Evolutionary conservation across 345 rosid species (phyloP).

Genomic region (Balakata baccata): DNA sequence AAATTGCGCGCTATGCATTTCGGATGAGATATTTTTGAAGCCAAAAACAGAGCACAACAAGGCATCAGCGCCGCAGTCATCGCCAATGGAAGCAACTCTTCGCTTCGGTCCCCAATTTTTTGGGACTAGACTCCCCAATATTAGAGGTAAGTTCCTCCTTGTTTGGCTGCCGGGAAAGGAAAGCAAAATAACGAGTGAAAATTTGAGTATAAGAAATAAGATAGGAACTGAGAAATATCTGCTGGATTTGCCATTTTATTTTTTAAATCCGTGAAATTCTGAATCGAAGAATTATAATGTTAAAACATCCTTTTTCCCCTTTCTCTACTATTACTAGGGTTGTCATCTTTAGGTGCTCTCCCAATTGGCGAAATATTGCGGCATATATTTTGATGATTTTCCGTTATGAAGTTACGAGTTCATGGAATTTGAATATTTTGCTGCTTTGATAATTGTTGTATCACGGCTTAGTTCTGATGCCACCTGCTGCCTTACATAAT

Average conservation of each 20-base stretch:
- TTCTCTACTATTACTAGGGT: not conserved
- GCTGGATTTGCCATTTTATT: not conserved
- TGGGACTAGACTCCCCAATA: slow-evolving; percentile 12
- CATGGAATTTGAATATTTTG: not conserved
- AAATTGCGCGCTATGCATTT: slow-evolving; percentile 1
- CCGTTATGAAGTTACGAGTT: not conserved
- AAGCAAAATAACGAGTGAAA: not conserved
- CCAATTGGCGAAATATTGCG: not conserved
- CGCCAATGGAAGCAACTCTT: slow-evolving; percentile 40
- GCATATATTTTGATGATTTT: not conserved
- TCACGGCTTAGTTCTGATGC: not conserved
- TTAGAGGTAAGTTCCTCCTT: slow-evolving; percentile 26
- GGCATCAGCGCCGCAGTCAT: not conserved
- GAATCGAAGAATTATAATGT: not conserved
- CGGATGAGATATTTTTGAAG: slow-evolving; percentile 10
- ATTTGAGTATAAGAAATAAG: not conserved
- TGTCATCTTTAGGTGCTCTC: not conserved
- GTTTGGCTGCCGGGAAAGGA: slow-evolving; percentile 17
- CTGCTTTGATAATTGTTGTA: not conserved
- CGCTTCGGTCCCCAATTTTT: slow-evolving; percentile 22
- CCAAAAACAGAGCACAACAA: not conserved
- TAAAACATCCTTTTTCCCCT: not conserved
- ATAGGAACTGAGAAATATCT: not conserved
- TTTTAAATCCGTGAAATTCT: not conserved
- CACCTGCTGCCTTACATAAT: not conserved